Percentiles rank a stretch among this genome's conserved stretches.
phyloP scores from a whole-genome alignment of 139 green algal genomes.

The Auxenochlorella pyrenoidosa region DNA sequence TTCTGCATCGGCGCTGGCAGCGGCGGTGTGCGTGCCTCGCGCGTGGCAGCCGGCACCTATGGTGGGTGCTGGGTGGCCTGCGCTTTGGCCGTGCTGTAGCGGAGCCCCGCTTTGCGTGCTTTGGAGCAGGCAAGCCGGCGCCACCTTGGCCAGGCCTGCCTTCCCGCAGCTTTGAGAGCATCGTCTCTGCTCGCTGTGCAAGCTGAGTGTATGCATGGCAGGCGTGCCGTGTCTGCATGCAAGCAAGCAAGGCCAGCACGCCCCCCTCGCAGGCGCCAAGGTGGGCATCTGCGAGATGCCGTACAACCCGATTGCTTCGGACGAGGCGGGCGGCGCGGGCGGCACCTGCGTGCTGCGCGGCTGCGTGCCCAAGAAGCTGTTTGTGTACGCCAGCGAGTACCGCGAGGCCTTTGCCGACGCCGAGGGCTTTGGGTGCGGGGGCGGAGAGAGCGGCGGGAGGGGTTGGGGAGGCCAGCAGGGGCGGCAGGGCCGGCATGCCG shows the following conservation, averaged over 20 bases:
- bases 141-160: too few relatives aligned
- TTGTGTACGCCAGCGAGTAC: constrained; percentile 66
- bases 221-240: too few relatives aligned
- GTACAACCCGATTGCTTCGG: constrained; percentile 66
- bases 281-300: constrained; percentile 89
- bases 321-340: constrained; percentile 78
- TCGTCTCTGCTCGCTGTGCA: too few relatives aligned
- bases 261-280: constrained; percentile 82
- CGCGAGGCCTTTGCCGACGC: constrained; percentile 75
- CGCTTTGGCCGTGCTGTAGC: not conserved
- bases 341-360: constrained; percentile 87
- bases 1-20: constrained; percentile 86
- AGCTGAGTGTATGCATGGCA: too few relatives aligned
- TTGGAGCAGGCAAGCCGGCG: not conserved
- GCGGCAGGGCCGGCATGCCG: too few relatives aligned
- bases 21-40: constrained; percentile 76
- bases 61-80: constrained; percentile 30
- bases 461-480: too few relatives aligned
- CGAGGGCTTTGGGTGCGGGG: constrained; percentile 78
- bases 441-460: too few relatives aligned
- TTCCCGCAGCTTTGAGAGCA: too few relatives aligned
- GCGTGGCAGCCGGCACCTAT: constrained; percentile 74
- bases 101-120: not conserved
- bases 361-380: constrained; percentile 84
- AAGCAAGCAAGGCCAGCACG: too few relatives aligned